Conservation (phyloP, 352 stramenopile species). For the Phytopythium vexans region DNA sequence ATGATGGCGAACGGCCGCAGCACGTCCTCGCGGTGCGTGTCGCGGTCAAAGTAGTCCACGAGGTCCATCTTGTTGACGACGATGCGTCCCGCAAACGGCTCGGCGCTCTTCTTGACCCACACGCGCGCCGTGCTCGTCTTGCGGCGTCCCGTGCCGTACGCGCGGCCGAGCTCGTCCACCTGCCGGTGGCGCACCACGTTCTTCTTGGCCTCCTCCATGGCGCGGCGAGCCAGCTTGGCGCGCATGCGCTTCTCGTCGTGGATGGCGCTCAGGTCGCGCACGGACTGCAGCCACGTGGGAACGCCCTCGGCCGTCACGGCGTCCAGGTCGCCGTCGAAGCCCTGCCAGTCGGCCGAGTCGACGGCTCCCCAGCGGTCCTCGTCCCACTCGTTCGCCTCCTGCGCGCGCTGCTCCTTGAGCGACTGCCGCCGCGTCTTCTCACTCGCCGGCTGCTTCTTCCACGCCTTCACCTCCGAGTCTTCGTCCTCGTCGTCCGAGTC, state of each 20-base stretch:
- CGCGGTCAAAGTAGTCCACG: conserved; percentile 91
- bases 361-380: conserved; percentile 62
- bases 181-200: conserved; percentile 68
- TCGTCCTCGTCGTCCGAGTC: conserved; percentile 38
- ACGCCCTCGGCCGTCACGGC: conserved; percentile 73
- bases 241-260: conserved; percentile 64
- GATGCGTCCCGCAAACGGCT: conserved; percentile 85
- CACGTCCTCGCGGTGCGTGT: conserved; percentile 88
- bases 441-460: conserved; percentile 13
- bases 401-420: conserved; percentile 37
- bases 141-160: conserved; percentile 90
- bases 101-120: conserved; percentile 86
- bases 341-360: conserved; percentile 75
- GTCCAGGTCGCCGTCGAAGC: conserved; percentile 78
- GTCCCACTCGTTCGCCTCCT: conserved; percentile 54
- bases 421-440: conserved; percentile 11
- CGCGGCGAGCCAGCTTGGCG: conserved; percentile 59
- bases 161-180: conserved; percentile 73
- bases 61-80: conserved; percentile 94
- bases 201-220: conserved; percentile 69
- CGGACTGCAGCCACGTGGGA: conserved; percentile 77
- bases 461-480: conserved; percentile 17
- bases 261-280: conserved; percentile 66
- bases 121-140: conserved; percentile 94
- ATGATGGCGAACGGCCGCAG: conserved; percentile 77